A percentile compares a stretch with the other conserved stretches of the same genome.
Conservation (phyloP, 805 yeast genomes). For the Jamesozyma spencerorum region DNA sequence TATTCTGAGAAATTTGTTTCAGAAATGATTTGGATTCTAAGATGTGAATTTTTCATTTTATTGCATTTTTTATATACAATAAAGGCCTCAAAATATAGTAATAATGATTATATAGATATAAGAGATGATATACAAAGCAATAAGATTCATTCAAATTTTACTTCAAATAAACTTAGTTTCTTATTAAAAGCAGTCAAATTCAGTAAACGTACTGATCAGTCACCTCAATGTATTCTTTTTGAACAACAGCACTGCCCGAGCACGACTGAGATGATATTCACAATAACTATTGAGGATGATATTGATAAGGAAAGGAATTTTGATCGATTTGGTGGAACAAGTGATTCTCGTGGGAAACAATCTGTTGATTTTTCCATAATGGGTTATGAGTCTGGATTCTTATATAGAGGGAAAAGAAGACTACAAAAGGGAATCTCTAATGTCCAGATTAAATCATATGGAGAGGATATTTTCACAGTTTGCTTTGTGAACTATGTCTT, state of each 20-base stretch:
- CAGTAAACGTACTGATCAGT: neutral
- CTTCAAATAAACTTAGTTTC: neutral
- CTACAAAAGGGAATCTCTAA: constrained; percentile 12
- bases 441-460: constrained; percentile 9
- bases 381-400: constrained; percentile 9
- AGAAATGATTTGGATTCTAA: no score
- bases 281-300: constrained; percentile 12
- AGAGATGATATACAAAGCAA: no score
- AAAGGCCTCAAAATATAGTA: no score
- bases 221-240: neutral
- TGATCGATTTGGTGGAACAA: constrained; percentile 21
- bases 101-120: no score
- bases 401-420: constrained; percentile 13
- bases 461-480: constrained; percentile 11
- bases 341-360: constrained; percentile 20
- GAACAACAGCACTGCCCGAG: no score
- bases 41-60: no score
- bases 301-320: constrained; percentile 10
- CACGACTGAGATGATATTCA: constrained; percentile 7
- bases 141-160: no score
- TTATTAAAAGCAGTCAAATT: constrained; percentile 1
- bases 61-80: no score
- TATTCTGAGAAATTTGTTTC: no score
- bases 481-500: constrained; percentile 27
- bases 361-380: constrained; percentile 11